Evolutionary conservation across 176 grass and related monocot genomes (phyloP), one percentile per base, ranked within the genome.

Genomic region (Luzula sylvatica): DNA sequence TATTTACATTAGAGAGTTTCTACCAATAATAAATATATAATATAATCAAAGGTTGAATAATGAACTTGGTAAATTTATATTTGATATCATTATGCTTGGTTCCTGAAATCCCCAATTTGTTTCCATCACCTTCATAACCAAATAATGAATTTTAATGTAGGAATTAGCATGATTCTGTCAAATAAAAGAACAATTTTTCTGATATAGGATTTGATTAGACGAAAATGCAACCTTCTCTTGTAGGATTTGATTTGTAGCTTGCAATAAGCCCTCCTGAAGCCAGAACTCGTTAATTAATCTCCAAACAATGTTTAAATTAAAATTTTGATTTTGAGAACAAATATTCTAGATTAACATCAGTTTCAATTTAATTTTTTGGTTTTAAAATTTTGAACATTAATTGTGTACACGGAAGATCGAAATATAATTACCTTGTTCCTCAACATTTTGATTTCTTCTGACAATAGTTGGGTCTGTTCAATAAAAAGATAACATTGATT

Each of bases 161-260:
- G 14, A 23, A 5, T 15, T 35, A 52, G 1, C 38, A 21, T 38
- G n/a, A 3, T 12, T 52, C 4, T 23, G 9, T 27, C 19, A 51
- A 50, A 66, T 40, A 38, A 50, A 19, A 38, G 50, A 30, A 49
- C 16, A 24, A 24, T 18, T 19, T 18, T 79, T 94, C 75, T 75
- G 61, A 68, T 69, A 69, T 70, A 94, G 78, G 39, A 86, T 65
- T 24, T 65, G 50, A 58, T 87, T 94, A 5, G 78, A n/a, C n/a
- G n/a, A n/a, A n/a, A n/a, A n/a, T n/a, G n/a, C n/a, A n/a, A 87
- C 78, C 81, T 79, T 94, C 75, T 75, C 67, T 72, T 69, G 73
- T 70, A 94, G 78, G 39, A 86, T 65, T 24, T 65, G 50, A 58
- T 87, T 94, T 3, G 78, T 47, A 56, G 70, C 61, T 65, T 79